Conservation (phyloP, 225 moss, liverwort and hornwort species). For the Bryoerythrophyllum caledonicum region DNA sequence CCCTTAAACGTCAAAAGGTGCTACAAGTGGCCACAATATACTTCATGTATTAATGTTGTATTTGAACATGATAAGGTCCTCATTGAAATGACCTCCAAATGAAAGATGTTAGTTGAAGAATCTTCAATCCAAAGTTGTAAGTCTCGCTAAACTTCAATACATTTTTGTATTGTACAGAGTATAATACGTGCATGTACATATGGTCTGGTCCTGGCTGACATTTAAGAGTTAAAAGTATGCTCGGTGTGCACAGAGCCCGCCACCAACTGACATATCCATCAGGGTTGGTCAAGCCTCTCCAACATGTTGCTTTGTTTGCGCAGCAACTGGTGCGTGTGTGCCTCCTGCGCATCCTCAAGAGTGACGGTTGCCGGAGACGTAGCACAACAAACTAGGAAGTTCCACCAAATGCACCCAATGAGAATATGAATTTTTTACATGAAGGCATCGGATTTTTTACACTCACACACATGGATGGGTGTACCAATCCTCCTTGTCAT, state of each 20-base stretch:
- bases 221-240: too few relatives aligned
- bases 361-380: neutral
- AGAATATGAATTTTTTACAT: neutral
- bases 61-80: too few relatives aligned
- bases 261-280: neutral
- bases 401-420: neutral
- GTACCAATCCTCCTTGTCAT: neutral
- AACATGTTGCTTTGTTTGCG: neutral
- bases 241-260: neutral
- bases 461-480: neutral
- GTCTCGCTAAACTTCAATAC: too few relatives aligned
- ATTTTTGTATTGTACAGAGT: too few relatives aligned
- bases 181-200: too few relatives aligned
- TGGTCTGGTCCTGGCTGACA: too few relatives aligned
- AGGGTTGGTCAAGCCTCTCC: neutral
- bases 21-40: too few relatives aligned
- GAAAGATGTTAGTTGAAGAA: too few relatives aligned
- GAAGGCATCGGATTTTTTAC: neutral
- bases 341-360: neutral
- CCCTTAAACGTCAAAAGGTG: too few relatives aligned
- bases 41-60: too few relatives aligned
- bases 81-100: too few relatives aligned
- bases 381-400: neutral
- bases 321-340: neutral
- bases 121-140: too few relatives aligned